Conservation (phyloP, 768 basidiomycete species). For the Lentinula lateritia region DNA sequence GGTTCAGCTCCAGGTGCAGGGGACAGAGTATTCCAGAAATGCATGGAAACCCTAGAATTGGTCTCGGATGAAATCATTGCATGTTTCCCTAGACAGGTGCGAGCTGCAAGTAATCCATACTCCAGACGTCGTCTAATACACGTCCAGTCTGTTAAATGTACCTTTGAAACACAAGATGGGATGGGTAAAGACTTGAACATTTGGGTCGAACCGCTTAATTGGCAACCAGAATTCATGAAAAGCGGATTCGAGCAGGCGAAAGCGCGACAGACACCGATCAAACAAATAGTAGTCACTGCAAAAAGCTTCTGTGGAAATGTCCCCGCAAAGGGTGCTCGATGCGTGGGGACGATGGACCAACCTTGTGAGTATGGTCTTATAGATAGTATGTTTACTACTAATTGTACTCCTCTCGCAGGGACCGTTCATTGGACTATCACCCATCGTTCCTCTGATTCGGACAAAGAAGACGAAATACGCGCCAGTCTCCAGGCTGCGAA, state of each 20-base stretch:
- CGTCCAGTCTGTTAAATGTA: conserved; percentile 45
- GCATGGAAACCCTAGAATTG: conserved; percentile 63
- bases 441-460: conserved; percentile 22
- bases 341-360: conserved; percentile 8
- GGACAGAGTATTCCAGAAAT: conserved; percentile 69
- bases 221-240: conserved; percentile 14
- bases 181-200: conserved; percentile 40
- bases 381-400: neutral
- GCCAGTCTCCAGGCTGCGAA: conserved; percentile 24
- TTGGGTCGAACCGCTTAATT: conserved; percentile 61
- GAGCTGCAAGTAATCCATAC: conserved; percentile 12
- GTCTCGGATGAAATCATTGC: conserved; percentile 51
- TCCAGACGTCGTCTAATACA: neutral
- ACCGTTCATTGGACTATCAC: conserved; percentile 52
- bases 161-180: conserved; percentile 50
- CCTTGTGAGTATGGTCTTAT: conserved; percentile 21
- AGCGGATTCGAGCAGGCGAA: neutral
- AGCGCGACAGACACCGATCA: too few species aligned
- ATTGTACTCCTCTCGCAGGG: conserved; percentile 38
- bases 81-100: conserved; percentile 63
- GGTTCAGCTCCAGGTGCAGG: conserved; percentile 55
- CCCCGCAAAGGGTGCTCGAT: conserved; percentile 1
- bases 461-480: conserved; percentile 29
- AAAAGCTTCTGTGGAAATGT: conserved; percentile 38
- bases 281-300: conserved; percentile 38